These are phyloP conservation scores for Rugonectria rugulosa DNA, from an alignment of 2,329 filamentous ascomycete species.

Conservation along the genomic window DNA sequence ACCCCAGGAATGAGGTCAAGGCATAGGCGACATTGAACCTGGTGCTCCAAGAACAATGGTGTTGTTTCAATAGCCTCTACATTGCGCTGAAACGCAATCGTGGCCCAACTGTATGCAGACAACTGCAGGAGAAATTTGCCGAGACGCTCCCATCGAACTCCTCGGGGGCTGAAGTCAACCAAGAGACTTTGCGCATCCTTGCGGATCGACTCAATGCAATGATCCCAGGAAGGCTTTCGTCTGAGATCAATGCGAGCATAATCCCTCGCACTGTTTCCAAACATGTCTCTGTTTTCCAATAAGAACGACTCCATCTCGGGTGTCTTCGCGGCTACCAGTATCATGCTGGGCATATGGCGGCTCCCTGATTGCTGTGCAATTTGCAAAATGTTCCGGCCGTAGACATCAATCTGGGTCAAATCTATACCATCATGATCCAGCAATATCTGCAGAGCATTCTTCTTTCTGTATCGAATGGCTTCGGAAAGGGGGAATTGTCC, in stretches of 20 bases:
- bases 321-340: constrained; percentile 19
- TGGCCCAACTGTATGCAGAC: constrained; percentile 19
- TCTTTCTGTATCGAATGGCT: constrained; percentile 22
- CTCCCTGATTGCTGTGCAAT: constrained; percentile 20
- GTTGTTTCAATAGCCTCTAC: constrained; percentile 10
- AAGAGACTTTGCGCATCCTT: constrained; percentile 19
- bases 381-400: constrained; percentile 18
- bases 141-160: constrained; percentile 20
- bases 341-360: constrained; percentile 13
- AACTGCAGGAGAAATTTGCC: constrained; percentile 23
- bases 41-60: constrained; percentile 19
- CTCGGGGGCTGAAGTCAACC: constrained; percentile 2
- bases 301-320: constrained; percentile 8
- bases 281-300: constrained; percentile 22
- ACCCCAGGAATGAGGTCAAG: constrained; percentile 9
- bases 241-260: constrained; percentile 6
- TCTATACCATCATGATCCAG: constrained; percentile 19
- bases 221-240: neutral
- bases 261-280: constrained; percentile 21
- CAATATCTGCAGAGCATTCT: constrained; percentile 7
- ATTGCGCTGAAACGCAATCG: constrained; percentile 22
- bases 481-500: constrained; percentile 19
- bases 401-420: constrained; percentile 23
- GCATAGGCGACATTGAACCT: constrained; percentile 20
- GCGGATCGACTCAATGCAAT: constrained; percentile 18